Conservation (phyloP, 306 rosid genomes). For the Begonia loranthoides region DNA sequence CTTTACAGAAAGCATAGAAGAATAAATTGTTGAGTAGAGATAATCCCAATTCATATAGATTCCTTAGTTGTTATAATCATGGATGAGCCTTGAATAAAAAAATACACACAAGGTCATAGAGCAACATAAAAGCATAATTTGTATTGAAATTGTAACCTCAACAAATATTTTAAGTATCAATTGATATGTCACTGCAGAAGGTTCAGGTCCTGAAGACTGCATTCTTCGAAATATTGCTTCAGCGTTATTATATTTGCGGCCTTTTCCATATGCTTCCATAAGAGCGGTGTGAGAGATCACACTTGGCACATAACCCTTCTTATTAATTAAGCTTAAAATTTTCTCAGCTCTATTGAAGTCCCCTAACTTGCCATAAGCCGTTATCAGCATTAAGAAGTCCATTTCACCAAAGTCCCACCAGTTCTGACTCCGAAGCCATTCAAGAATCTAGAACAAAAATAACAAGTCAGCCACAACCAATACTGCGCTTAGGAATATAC, state of each 20-base stretch:
- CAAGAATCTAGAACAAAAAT: slow-evolving; percentile 50
- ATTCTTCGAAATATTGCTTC: slow-evolving; percentile 91
- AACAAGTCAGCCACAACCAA: slow-evolving; percentile 9
- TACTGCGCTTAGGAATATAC: not conserved
- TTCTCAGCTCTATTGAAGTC: slow-evolving; percentile 68
- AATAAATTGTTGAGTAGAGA: too few relatives aligned
- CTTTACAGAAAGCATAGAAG: too few relatives aligned
- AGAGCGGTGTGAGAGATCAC: slow-evolving; percentile 84
- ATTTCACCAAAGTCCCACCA: slow-evolving; percentile 88
- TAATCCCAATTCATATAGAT: too few relatives aligned
- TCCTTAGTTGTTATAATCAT: too few relatives aligned
- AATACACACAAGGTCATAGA: too few relatives aligned
- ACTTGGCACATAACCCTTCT: slow-evolving; percentile 58
- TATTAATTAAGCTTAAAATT: slow-evolving; percentile 52
- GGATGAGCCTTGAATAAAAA: too few relatives aligned
- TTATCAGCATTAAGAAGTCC: slow-evolving; percentile 89
- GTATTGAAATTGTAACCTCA: slow-evolving; percentile 31
- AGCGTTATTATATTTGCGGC: slow-evolving; percentile 60
- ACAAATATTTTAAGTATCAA: slow-evolving; percentile 71
- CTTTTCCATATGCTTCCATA: slow-evolving; percentile 96
- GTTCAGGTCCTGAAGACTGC: slow-evolving; percentile 84
- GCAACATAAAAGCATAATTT: too few relatives aligned
- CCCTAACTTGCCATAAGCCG: slow-evolving; percentile 88
- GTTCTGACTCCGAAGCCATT: slow-evolving; percentile 69
- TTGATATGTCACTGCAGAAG: slow-evolving; percentile 81